Base-by-base conservation (phyloP, 257 asterid genomes). In the Lantana camara region DNA sequence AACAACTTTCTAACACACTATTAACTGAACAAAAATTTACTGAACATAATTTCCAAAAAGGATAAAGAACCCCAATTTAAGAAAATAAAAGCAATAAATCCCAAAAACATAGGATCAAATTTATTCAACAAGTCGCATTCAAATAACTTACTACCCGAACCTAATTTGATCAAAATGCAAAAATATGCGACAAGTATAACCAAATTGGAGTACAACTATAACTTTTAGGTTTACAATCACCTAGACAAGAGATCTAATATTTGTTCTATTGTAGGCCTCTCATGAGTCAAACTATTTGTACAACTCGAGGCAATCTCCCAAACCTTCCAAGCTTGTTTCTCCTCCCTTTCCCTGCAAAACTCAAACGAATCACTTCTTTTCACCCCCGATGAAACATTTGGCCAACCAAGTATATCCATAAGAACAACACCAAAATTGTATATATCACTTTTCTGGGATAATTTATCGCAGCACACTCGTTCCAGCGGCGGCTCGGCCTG, bases 401-500 rank as follows among this genome's bases (percentile, higher is more conserved):
- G 68, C 55, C 74, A 74, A 23, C 69, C 79, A 32, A 83, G 51
- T 34, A 78, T 64, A 20, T 83, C 90, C 77, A 78, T 45, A 75
- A 83, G 32, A 23, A 83, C 74, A 2, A 76, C 67, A 1, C 90
- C 90, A 41, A 84, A 81, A 74, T 80, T 79, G 53, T 84, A 75
- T 9, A 81, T 48, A n/a, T 84, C 87, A 23, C 65, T 67, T 21
- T 76, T 71, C 44, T 64, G 80, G 8, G 77, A 75, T 23, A 74
- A 7, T 0, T 23, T 62, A 13, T 74, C 70, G 4, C 17, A 9
- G 16, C 67, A 71, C n/a, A 14, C 50, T 16, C 13, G 37, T 9
- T 67, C 64, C 47, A 41, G 62, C 8, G 29, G 34, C 4, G 57
- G 24, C 21, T 48, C 74, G 0, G 55, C 40, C 66, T 65, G 84